Evolutionary conservation across 2,329 filamentous ascomycete genomes (phyloP).

Genomic region (Verticillium albo-atrum): DNA sequence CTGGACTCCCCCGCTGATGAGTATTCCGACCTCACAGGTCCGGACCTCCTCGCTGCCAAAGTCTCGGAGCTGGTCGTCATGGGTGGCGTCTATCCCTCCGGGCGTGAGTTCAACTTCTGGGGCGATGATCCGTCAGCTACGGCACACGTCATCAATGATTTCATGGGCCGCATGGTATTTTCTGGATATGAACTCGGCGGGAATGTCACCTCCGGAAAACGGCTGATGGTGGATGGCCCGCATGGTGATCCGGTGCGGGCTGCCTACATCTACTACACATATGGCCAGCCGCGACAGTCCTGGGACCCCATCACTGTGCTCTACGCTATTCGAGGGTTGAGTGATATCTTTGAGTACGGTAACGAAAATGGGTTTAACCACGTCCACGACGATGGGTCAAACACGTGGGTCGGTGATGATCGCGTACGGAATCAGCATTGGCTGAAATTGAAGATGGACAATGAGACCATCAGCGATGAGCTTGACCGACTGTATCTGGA

Average conservation of each 20-base stretch:
- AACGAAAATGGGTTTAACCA: conserved; percentile 35
- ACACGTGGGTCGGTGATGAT: conserved; percentile 35
- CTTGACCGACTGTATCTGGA: conserved; percentile 23
- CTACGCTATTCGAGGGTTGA: conserved; percentile 32
- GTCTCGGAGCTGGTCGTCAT: conserved; percentile 46
- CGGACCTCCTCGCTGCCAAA: conserved; percentile 35
- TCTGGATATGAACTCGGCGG: conserved; percentile 39
- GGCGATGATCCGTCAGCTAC: conserved; percentile 30
- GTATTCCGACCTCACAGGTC: conserved; percentile 32
- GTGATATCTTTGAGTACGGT: conserved; percentile 28
- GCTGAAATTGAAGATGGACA: conserved; percentile 26
- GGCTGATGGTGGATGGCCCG: conserved; percentile 25
- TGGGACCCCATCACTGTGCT: conserved; percentile 39
- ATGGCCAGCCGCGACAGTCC: conserved; percentile 24
- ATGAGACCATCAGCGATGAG: conserved; percentile 21
- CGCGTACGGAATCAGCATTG: conserved; percentile 32
- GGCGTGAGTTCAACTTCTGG: conserved; percentile 45
- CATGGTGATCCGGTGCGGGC: conserved; percentile 26
- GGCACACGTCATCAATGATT: conserved; percentile 40
- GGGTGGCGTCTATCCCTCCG: conserved; percentile 45
- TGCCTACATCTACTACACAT: conserved; percentile 36
- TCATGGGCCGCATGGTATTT: conserved; percentile 35
- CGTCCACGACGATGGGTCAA: conserved; percentile 32
- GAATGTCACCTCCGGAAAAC: conserved; percentile 31
- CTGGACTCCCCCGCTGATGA: conserved; percentile 38